Base-by-base conservation (phyloP, 768 basidiomycete species). In the Strobilomyces echinocephalus region DNA sequence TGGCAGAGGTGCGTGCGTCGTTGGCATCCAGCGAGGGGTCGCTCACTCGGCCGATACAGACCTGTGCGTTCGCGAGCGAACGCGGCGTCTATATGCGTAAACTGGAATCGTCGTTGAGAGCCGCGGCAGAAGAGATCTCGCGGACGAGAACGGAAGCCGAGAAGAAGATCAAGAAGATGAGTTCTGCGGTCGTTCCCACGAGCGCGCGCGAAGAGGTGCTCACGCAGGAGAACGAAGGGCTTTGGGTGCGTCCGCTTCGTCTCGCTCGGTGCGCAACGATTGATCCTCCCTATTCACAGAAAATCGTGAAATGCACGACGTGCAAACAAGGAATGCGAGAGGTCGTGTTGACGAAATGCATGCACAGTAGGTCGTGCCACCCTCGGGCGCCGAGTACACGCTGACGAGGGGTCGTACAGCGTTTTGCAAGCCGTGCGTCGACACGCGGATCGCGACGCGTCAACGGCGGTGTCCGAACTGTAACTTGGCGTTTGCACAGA, bases 391-490 rank as follows among this genome's bases (percentile, higher is more conserved):
- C 24, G 24, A 2, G 24, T 24, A 24, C 24, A 24, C 44, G 54
- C 31, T 15, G 15, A 31, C 21, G 35, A 24, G 24, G 20, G 24
- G 24, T 16, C 15, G 8, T 50, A 24, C 58, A 93, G 92, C 91
- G 1, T 95, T 95, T 72, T 91, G 90, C 71, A 87, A 83, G 69
- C 67, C 76, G 50, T 97, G 88, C 65, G 79, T 97, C 33, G 94
- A 97, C 57, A 76, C 84, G n/a, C 86, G 95, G 39, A 79, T 97
- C 60, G 72, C 86, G 26, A 93, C 89, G 15, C 83, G 95, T 54
- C 94, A 97, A 67, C 85, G 95, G 26, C 95, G 95, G 69, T 98
- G 95, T 72, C 94, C 94, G 21, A 85, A 87, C 7, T 98, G 95
- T 67, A 86, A 87, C 57, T 63, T 87, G 31, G 70, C 79, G 1